Base-by-base conservation (phyloP, 441 rosid genomes). In the Adansonia rubrostipa region DNA sequence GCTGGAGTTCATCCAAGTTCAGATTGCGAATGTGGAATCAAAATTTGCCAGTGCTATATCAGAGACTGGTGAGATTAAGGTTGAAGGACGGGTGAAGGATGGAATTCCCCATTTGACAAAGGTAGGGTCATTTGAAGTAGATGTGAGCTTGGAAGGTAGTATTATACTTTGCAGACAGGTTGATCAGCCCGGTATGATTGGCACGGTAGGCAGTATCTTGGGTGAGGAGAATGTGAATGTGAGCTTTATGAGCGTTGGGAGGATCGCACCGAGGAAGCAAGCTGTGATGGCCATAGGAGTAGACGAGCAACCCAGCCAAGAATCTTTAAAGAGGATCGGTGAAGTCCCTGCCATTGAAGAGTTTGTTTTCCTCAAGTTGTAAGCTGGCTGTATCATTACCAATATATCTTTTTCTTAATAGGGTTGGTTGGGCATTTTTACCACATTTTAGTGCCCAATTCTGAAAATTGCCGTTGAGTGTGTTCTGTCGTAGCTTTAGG, bases 201-300 rank as follows among this genome's bases (percentile, higher is more conserved):
- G 99, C n/a, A 83, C 33, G 4, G 98, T 96, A 0, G 99, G 98
- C 15, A 94, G 90, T 82, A 85, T 96, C 13, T 84, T 96, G 50
- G 99, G 96, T 4, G 84, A 86, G 85, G 88, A 89, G 74, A 93
- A 94, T 71, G 96, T 94, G 51, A 94, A 96, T 69, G 96, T 96
- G 63, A 93, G 88, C 84, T 94, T 96, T 85, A 93, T 94, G 98
- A 96, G 94, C 19, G 99, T 94, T 19, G 98, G 96, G 28, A 92
- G 98, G 85, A 88, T 92, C 20, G 95, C 93, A 70, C 98, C 94
- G 0, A 74, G 95, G 78, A 94, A 91, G 87, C 95, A 91, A 75
- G 99, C 97, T 1, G 88, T 96, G 10, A 96, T 94, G 98, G 98
- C 98, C 0, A 96, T 96, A 17, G 99, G 98, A 40, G 98, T 96